Percentiles rank a stretch among this genome's conserved stretches.
Conservation (phyloP, 495 filamentous ascomycete species). For the Filosporella fistucella region DNA sequence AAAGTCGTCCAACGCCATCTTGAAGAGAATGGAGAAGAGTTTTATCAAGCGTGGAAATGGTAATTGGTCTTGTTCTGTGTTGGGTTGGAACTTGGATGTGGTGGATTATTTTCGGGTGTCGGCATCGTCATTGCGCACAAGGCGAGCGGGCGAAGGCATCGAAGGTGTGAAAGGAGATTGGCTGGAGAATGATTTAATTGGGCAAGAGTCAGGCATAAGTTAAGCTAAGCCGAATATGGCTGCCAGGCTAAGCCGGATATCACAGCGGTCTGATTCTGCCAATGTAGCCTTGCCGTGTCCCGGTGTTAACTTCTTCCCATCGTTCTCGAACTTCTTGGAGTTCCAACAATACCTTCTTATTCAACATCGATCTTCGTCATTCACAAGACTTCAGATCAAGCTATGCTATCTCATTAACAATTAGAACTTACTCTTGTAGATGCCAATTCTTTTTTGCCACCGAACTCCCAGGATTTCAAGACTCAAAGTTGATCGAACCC, state of each 20-base stretch:
- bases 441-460: neutral
- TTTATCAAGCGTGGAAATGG: neutral
- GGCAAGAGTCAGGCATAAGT: neutral
- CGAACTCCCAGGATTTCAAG: neutral
- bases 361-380: neutral
- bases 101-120: neutral
- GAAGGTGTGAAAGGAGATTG: neutral
- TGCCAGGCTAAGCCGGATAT: too few species aligned
- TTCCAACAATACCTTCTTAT: too few species aligned
- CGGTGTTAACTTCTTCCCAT: too few species aligned
- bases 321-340: too few species aligned
- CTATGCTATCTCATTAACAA: neutral
- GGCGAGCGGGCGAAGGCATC: neutral
- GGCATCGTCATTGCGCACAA: neutral
- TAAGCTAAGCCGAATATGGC: too few species aligned
- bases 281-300: too few species aligned
- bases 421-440: too few species aligned
- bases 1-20: slow-evolving; percentile 34
- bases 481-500: neutral
- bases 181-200: neutral
- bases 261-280: too few species aligned
- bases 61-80: neutral
- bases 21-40: neutral
- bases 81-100: neutral
- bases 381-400: neutral